Base-by-base conservation (phyloP, 2,329 filamentous ascomycete species). In the Pseudocercospora vitis region DNA sequence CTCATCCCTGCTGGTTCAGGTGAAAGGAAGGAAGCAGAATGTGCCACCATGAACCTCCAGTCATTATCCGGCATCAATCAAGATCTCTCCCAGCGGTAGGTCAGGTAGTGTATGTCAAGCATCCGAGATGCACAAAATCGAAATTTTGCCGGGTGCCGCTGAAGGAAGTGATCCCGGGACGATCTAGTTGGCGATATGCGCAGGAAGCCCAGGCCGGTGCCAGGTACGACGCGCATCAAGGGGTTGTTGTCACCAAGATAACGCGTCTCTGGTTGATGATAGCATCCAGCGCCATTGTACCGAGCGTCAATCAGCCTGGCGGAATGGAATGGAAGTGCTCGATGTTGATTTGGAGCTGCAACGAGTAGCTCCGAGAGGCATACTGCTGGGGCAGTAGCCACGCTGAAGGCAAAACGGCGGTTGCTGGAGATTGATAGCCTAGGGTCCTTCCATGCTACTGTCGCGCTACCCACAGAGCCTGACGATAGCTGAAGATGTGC, bases 21-120 rank as follows among this genome's bases (percentile, higher is more conserved):
- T 76, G 71, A 1, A 57, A 66, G 19, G 58, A 57, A 1, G 73
- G 71, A 2, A 73, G 73, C 0, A n/a, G 64, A 64, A 53, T 76
- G 74, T 3, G 73, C 76, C 32, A 76, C 49, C 3, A 76, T 59
- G 33, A 76, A 65, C 48, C 76, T 72, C 3, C 62, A 63, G 1
- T n/a, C n/a, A n/a, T n/a, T 63, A 59, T 26, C 62, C 60, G 12
- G 62, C 61, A 47, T 63, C 59, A 42, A 65, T 59, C 6, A 65
- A 59, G 11, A 65, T 4, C 35, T 64, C 59, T 28, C 57, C 61
- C 4, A 26, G 18, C 9, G 62, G 59, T 18, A 64, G 26, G 5
- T 39, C 16, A 7, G 53, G 53, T 23, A 44, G 50, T n/a, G 18
- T 37, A 29, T 62, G 58, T 29, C 62, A 60, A 5, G 59, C 80